Base-by-base conservation (phyloP, 768 basidiomycete species). In the Porpolomopsis calyptriformis region DNA sequence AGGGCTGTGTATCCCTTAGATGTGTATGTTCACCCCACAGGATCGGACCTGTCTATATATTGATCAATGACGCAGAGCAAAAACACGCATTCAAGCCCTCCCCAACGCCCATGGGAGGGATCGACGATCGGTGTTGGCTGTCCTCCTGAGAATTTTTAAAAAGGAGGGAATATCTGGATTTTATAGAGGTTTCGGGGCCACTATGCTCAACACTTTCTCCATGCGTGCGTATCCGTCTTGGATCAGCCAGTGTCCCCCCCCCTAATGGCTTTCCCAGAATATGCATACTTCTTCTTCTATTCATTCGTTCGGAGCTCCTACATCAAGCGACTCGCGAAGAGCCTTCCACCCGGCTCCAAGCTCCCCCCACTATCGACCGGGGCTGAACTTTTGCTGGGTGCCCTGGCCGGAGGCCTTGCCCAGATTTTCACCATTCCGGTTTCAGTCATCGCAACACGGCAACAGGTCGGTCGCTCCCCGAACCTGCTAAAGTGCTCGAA, bases 201-300 rank as follows among this genome's bases (percentile, higher is more conserved):
- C 88, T 34, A 98, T 98, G 94, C 68, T 98, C 54, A 97, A 96
- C 64, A 96, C 91, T 1, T 99, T 99, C 64, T 94, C 91, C 29
- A 87, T 85, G 80, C 92, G 94, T 92, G 58, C 57, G 89, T 76
- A 36, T 27, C n/a, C 1, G 26, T 25, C 29, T 29, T 20, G 19
- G n/a, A n/a, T n/a, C n/a, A n/a, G n/a, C n/a, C n/a, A n/a, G n/a
- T n/a, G n/a, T n/a, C n/a, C n/a, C n/a, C n/a, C n/a, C n/a, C n/a
- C 8, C 29, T n/a, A 20, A 37, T 50, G 25, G 19, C 31, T 24
- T 39, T n/a, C 20, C 10, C 51, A 96, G 93, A 96, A 78, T 97
- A 93, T 59, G 94, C 96, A 20, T 99, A 99, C 68, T 99, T 99
- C 74, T 98, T 94, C 74, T 98, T 96, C 70, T 97, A 98, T 62